Conservation (phyloP, 306 rosid species). For the Malus sieversii region DNA sequence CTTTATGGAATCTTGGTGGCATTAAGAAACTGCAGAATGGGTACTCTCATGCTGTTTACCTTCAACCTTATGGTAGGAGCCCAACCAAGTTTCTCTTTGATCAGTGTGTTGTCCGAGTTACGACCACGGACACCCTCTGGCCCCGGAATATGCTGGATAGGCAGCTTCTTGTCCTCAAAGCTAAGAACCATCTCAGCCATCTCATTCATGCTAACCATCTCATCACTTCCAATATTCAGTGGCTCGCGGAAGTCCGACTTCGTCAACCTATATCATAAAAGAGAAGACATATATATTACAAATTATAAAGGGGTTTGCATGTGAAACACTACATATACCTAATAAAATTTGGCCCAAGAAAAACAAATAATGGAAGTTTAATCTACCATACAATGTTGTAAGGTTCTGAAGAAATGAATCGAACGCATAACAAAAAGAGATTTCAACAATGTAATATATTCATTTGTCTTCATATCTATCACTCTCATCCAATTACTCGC, state of each 20-base stretch:
- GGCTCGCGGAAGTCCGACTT: constrained; percentile 96
- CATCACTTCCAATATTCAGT: constrained; percentile 95
- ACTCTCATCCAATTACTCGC: not conserved
- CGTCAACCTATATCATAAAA: constrained; percentile 53
- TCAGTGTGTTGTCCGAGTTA: constrained; percentile 91
- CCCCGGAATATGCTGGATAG: constrained; percentile 91
- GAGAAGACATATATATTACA: not conserved
- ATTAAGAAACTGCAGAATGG: not conserved
- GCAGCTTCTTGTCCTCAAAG: constrained; percentile 75
- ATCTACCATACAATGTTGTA: not conserved
- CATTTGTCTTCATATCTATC: not conserved
- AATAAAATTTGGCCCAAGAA: not conserved
- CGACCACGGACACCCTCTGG: constrained; percentile 99
- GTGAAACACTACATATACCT: not conserved
- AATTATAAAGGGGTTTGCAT: not conserved
- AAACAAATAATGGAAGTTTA: not conserved
- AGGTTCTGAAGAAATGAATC: not conserved
- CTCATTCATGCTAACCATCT: constrained; percentile 99
- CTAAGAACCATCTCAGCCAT: constrained; percentile 96
- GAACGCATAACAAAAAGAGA: not conserved
- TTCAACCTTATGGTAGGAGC: constrained; percentile 94
- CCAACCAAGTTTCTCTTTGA: constrained; percentile 98
- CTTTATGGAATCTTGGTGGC: not conserved
- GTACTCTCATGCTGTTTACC: constrained; percentile 33
- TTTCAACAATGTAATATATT: not conserved